Evolutionary conservation across 176 grass and related monocot species (phyloP).

Genomic region (Eleusine indica): DNA sequence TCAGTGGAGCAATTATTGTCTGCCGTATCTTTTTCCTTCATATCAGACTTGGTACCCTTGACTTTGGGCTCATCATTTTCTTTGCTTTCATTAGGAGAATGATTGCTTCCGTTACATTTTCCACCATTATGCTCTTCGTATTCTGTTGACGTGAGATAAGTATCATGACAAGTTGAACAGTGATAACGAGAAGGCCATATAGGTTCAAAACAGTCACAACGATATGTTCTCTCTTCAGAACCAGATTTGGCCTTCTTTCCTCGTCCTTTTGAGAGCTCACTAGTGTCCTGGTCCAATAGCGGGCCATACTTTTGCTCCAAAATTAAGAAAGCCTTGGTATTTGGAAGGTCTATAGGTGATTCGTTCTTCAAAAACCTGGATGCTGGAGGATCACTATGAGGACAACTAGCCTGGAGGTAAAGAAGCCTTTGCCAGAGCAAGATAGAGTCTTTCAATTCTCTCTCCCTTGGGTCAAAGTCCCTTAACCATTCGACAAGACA

Average conservation of each 20-base stretch:
- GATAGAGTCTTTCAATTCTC: slow-evolving; percentile 83
- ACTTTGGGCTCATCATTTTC: slow-evolving; percentile 57
- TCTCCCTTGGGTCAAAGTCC: slow-evolving; percentile 76
- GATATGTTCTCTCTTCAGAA: slow-evolving; percentile 70
- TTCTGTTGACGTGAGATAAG: slow-evolving; percentile 56
- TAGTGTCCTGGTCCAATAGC: slow-evolving; percentile 56
- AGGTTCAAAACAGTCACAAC: slow-evolving; percentile 87
- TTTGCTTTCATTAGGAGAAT: slow-evolving; percentile 49
- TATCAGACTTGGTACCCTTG: slow-evolving; percentile 57
- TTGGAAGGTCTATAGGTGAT: slow-evolving; percentile 48
- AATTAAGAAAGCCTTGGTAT: slow-evolving; percentile 63
- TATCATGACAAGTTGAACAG: slow-evolving; percentile 82
- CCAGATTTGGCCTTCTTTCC: slow-evolving; percentile 62
- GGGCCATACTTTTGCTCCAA: slow-evolving; percentile 79
- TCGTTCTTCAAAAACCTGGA: slow-evolving; percentile 39
- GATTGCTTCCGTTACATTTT: slow-evolving; percentile 54
- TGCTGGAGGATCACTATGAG: slow-evolving; percentile 38
- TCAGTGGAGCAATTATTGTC: slow-evolving; percentile 35
- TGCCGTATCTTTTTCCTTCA: slow-evolving; percentile 52
- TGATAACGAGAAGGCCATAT: slow-evolving; percentile 81
- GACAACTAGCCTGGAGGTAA: slow-evolving; percentile 45
- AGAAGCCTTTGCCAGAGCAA: slow-evolving; percentile 77
- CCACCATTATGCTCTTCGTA: slow-evolving; percentile 78
- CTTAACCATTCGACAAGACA: slow-evolving; percentile 79
- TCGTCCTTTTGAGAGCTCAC: slow-evolving; percentile 63